Percentiles rank a stretch among this genome's conserved stretches.
phyloP scores from a whole-genome alignment of 495 filamentous ascomycete genomes.

The Apodospora peruviana region DNA sequence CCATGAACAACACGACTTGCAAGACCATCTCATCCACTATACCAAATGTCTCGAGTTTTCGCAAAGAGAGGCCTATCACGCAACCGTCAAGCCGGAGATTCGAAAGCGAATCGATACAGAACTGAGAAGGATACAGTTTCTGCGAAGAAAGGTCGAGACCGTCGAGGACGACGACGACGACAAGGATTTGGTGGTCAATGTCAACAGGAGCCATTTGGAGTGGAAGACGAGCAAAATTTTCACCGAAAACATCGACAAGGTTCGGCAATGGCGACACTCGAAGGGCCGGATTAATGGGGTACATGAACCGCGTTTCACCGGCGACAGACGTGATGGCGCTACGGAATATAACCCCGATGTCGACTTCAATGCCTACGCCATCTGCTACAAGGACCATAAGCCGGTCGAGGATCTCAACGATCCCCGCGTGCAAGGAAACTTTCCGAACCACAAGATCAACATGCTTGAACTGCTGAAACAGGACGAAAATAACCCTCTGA shows the following conservation, averaged over 20 bases:
- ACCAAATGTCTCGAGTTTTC: background rate
- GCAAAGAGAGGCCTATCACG: background rate
- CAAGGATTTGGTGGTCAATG: background rate
- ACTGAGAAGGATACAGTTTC: background rate
- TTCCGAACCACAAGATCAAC: background rate
- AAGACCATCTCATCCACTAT: conserved; percentile 1
- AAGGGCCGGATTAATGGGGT: background rate
- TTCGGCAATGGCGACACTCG: background rate
- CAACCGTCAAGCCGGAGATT: background rate
- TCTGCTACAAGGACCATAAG: background rate
- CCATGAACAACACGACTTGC: background rate
- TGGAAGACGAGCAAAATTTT: background rate
- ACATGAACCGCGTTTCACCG: background rate
- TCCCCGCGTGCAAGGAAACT: background rate
- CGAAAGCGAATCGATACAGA: background rate
- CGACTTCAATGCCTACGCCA: background rate
- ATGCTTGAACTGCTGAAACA: background rate
- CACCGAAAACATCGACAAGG: background rate
- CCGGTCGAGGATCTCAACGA: background rate
- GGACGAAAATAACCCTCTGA: background rate
- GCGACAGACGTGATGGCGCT: background rate
- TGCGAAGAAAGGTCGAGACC: background rate
- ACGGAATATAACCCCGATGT: background rate
- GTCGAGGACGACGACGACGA: background rate
- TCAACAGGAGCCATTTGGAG: background rate